These are phyloP conservation scores for Gastrodia elata DNA, from an alignment of 106 monocot genomes.

Conservation along the genomic window DNA sequence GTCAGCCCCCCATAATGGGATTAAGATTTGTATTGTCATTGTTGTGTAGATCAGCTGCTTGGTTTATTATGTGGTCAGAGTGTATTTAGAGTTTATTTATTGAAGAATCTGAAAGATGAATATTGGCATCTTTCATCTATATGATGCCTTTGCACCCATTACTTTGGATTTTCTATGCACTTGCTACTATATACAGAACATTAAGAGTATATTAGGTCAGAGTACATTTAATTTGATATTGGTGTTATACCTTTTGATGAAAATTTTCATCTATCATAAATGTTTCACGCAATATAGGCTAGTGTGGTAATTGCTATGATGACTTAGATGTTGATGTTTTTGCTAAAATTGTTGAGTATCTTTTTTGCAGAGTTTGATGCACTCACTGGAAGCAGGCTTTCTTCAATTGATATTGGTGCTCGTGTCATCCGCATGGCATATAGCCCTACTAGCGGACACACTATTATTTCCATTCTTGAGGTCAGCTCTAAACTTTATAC, in stretches of 20 bases:
- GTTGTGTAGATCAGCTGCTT: no score
- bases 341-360: conserved; percentile 12
- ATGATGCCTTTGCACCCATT: not conserved
- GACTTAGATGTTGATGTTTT: not conserved
- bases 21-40: no score
- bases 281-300: not conserved
- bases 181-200: not conserved
- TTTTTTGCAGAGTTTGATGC: conserved; percentile 78
- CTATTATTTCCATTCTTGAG: conserved; percentile 84
- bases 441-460: conserved; percentile 68
- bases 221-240: not conserved
- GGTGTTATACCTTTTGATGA: not conserved
- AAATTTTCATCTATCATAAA: not conserved
- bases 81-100: no score
- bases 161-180: not conserved
- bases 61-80: no score
- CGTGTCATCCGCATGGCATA: conserved; percentile 83
- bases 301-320: not conserved
- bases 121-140: not conserved
- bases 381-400: conserved; percentile 80
- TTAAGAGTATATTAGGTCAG: not conserved
- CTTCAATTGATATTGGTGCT: conserved; percentile 80
- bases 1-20: no score
- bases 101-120: no score
- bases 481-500: conserved; percentile 26